phyloP scores from a whole-genome alignment of 2,329 filamentous ascomycete species.

The Cladosporium sp. region DNA sequence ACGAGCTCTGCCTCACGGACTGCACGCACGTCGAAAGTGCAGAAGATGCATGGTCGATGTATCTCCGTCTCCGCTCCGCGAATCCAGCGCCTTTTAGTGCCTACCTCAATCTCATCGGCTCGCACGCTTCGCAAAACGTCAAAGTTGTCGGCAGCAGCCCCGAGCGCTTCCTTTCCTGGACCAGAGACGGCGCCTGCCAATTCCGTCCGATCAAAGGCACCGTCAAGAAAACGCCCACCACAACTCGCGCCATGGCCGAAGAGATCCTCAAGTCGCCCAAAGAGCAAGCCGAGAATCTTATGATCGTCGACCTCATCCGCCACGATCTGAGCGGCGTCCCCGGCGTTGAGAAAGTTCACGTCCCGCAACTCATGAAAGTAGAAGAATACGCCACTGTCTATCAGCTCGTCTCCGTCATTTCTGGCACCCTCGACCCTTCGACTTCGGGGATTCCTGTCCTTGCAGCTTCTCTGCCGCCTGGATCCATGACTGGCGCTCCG shows the following conservation, averaged over 20 bases:
- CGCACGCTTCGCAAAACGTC: conserved; percentile 25
- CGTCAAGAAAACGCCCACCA: conserved; percentile 68
- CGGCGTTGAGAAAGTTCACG: conserved; percentile 54
- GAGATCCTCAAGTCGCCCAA: conserved; percentile 73
- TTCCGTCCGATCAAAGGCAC: conserved; percentile 97
- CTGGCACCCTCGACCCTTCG: conserved; percentile 54
- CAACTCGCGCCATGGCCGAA: conserved; percentile 69
- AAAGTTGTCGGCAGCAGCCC: conserved; percentile 81
- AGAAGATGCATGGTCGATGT: conserved; percentile 60
- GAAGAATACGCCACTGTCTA: conserved; percentile 90
- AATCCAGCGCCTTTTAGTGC: conserved; percentile 85
- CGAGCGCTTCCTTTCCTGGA: conserved; percentile 78
- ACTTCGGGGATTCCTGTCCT: conserved; percentile 71
- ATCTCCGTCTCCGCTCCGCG: conserved; percentile 61
- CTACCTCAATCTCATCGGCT: conserved; percentile 62
- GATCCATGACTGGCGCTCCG: conserved; percentile 94
- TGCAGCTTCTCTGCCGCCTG: conserved; percentile 73
- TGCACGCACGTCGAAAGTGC: conserved; percentile 59
- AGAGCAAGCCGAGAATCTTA: conserved; percentile 91
- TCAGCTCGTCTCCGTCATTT: conserved; percentile 84
- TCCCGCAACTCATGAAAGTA: conserved; percentile 75
- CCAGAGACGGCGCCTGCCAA: conserved; percentile 57
- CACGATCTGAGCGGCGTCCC: conserved; percentile 81
- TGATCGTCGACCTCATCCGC: conserved; percentile 96
- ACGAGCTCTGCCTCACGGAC: conserved; percentile 79